Conservation (phyloP, 83 land plant species). For the Picea abies region DNA sequence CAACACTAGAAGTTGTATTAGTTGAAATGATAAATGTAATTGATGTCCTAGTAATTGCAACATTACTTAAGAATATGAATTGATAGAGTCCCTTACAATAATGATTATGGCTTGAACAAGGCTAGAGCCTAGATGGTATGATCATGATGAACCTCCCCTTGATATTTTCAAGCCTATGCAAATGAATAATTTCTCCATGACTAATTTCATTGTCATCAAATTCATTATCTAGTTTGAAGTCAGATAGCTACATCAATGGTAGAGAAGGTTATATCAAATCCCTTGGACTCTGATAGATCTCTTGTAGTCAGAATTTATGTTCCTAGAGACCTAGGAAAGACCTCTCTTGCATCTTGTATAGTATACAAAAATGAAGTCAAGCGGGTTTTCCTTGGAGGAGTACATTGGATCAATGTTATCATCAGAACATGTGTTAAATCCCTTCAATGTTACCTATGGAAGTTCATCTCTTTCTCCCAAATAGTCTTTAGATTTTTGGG, state of each 20-base stretch:
- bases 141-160: too few relatives aligned
- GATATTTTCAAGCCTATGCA: too few relatives aligned
- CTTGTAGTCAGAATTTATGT: constrained; percentile 14
- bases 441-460: constrained; percentile 23
- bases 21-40: too few relatives aligned
- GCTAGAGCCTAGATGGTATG: too few relatives aligned
- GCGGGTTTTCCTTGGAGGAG: constrained; percentile 18
- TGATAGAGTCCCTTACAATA: too few relatives aligned
- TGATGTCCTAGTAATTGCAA: too few relatives aligned
- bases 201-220: background rate
- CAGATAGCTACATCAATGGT: background rate
- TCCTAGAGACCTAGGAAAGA: background rate
- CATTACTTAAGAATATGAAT: too few relatives aligned
- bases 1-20: too few relatives aligned
- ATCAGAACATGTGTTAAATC: background rate
- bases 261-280: constrained; percentile 7
- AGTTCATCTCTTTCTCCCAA: background rate
- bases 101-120: too few relatives aligned
- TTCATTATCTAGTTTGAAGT: background rate
- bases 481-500: constrained; percentile 8
- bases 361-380: background rate
- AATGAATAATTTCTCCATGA: background rate
- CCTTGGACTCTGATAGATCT: constrained; percentile 6
- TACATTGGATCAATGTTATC: constrained; percentile 6
- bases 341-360: too few relatives aligned